Evolutionary conservation across 2,329 filamentous ascomycete species (phyloP), one percentile per base, ranked within the genome.

Genomic region (Microcyclospora pomicola): DNA sequence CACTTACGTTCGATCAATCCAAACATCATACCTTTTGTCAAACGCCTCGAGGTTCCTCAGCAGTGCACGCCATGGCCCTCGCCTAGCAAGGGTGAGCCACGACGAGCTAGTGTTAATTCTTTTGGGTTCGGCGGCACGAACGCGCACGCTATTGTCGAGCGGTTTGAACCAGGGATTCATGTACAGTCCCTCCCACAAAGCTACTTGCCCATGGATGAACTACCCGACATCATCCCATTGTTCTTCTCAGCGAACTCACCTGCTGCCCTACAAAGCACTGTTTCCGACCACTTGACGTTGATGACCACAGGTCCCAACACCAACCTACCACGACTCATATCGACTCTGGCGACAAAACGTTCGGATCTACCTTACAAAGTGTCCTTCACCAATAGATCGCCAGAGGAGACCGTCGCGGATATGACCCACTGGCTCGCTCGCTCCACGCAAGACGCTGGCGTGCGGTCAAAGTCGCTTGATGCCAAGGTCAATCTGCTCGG

Each of bases 31-130:
- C 19, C 45, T 16, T 36, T 35, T 2, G 39, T 42, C 15, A 39
- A 33, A n/a, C 36, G 38, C 7, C 19, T 47, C 11, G 13, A 41
- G 11, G 40, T 47, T 15, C 42, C 42, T 10, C 39, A 31, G 2
- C 24, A 40, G 16, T 30, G 33, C 7, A 33, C 52, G 9, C 54
- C 51, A 14, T 57, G 55, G 5, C 58, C 57, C 0, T 42, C 51
- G 15, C 29, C 29, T 14, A 27, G 31, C 3, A 34, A 31, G 1
- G 14, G 36, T 15, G 35, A 40, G 24, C 19, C 19, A 24, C 19
- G 19, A 24, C 19, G 37, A 37, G 6, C 31, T 29, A 24, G 19
- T 11, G 27, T 42, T 27, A 50, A 49, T 31, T 40, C 32, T n/a
- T 51, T 51, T 19, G 49, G 49, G 3, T 47, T 49, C 33, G 49